Percentiles rank a stretch among this genome's conserved stretches.
Conservation (phyloP, 495 filamentous ascomycete genomes). For the Lindgomyces ingoldianus region DNA sequence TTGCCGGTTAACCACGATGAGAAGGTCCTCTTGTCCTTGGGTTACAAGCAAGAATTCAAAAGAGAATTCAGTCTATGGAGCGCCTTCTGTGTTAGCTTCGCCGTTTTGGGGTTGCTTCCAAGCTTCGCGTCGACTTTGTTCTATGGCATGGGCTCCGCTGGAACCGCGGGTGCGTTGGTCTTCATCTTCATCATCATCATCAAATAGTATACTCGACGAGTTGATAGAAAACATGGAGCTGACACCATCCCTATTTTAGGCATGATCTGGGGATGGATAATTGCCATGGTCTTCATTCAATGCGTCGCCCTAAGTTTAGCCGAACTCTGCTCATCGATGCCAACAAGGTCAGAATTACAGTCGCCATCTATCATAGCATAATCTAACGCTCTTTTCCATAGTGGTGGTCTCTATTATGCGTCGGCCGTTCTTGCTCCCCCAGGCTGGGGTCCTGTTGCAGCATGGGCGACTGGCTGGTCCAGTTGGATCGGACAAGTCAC, state of each 20-base stretch:
- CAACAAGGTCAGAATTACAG: conserved; percentile 43
- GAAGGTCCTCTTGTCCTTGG: not conserved
- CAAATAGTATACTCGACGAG: not conserved
- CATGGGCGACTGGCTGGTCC: conserved; percentile 3
- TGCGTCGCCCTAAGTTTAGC: conserved; percentile 29
- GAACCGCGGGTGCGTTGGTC: not conserved
- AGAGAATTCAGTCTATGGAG: not conserved
- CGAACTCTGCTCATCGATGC: conserved; percentile 35
- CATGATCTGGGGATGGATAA: conserved; percentile 24
- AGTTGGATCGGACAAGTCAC: conserved; percentile 7
- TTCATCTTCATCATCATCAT: not conserved
- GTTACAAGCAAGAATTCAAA: not conserved
- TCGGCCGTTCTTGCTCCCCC: not conserved
- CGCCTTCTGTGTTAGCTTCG: not conserved
- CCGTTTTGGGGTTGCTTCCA: not conserved
- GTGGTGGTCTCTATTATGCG: conserved; percentile 9
- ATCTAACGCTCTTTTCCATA: conserved; percentile 21
- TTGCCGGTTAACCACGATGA: not conserved
- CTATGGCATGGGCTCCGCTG: not conserved
- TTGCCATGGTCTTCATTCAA: conserved; percentile 9
- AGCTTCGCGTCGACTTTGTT: not conserved
- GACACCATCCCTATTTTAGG: not conserved
- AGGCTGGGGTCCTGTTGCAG: not conserved
- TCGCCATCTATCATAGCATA: conserved; percentile 40
- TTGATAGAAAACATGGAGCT: not conserved